Evolutionary conservation across 2,329 filamentous ascomycete species (phyloP).

Genomic region (Hypoxylon sp.): DNA sequence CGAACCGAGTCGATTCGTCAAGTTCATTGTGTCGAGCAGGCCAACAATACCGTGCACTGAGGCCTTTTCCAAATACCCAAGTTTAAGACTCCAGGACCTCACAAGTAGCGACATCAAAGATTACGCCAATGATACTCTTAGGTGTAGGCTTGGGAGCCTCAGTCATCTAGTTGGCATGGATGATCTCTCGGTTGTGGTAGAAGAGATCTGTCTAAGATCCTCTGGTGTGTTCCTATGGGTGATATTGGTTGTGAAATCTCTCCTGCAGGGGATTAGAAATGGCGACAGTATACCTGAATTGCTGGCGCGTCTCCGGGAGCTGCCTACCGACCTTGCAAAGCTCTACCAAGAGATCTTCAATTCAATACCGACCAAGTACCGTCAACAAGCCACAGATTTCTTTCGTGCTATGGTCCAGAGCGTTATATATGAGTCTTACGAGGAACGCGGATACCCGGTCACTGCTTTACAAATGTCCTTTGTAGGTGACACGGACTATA

Average conservation of each 20-base stretch:
- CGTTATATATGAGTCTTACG: neutral
- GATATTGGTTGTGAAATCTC: slow-evolving; percentile 29
- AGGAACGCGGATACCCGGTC: neutral
- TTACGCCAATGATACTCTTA: neutral
- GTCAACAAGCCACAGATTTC: neutral
- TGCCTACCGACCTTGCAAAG: slow-evolving; percentile 4
- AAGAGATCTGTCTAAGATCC: neutral
- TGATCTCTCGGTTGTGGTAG: neutral
- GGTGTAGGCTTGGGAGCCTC: neutral
- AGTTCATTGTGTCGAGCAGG: neutral
- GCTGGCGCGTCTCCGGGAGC: neutral
- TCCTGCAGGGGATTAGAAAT: slow-evolving; percentile 23
- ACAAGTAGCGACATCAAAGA: neutral
- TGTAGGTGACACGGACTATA: neutral
- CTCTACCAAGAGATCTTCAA: neutral
- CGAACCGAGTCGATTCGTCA: neutral
- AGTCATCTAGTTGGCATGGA: neutral
- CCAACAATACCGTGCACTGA: neutral
- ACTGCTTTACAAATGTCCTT: neutral
- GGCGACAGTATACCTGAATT: neutral
- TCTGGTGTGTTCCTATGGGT: slow-evolving; percentile 47
- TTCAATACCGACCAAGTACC: neutral
- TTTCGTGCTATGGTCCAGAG: neutral
- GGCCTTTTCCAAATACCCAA: neutral
- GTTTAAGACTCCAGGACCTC: neutral